Evolutionary conservation across 768 basidiomycete genomes (phyloP), one percentile per base, ranked within the genome.

Genomic region (Cystobasidium ongulense): DNA sequence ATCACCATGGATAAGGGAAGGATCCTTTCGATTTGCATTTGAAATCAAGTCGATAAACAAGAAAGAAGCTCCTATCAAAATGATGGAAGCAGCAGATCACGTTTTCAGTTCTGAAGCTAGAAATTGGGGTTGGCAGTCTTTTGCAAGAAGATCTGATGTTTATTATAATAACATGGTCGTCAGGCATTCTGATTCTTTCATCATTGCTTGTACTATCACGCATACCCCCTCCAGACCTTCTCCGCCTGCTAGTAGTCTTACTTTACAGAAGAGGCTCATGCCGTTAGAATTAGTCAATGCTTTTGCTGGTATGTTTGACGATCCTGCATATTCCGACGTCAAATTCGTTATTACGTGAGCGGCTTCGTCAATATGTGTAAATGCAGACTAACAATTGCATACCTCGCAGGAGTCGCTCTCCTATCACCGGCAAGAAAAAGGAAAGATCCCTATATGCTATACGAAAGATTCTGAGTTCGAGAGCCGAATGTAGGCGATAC

Each of bases 121-220:
- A 27, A 82, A 81, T 72, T 82, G 81, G 81, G 81, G 81, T 36
- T 82, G 81, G 81, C 75, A 76, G 72, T 63, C 39, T 53, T 72
- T 68, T 50, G 5, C 63, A 5, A 25, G 36, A 25, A 59, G 77
- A 5, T 63, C 63, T 4, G 74, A 78, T 25, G 77, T 76, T 13
- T 79, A 77, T 73, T 78, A 75, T 72, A 76, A 73, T 75, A 79
- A 79, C 53, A 65, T 74, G 1, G 41, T 50, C 33, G 77, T 78
- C 29, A 68, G 76, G 25, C 64, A 72, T 46, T 61, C 78, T 25
- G 82, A 83, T 68, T 77, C 76, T 17, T 81, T 82, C 75, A 65
- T 81, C 72, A 81, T 83, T 57, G 53, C 78, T 27, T 83, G 82
- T 65, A 82, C 82, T 21, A 81, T 83, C 71, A 78, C 78, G 52